These are phyloP conservation scores for Ricinus communis DNA, from an alignment of 345 rosid genomes.

Conservation along the genomic window DNA sequence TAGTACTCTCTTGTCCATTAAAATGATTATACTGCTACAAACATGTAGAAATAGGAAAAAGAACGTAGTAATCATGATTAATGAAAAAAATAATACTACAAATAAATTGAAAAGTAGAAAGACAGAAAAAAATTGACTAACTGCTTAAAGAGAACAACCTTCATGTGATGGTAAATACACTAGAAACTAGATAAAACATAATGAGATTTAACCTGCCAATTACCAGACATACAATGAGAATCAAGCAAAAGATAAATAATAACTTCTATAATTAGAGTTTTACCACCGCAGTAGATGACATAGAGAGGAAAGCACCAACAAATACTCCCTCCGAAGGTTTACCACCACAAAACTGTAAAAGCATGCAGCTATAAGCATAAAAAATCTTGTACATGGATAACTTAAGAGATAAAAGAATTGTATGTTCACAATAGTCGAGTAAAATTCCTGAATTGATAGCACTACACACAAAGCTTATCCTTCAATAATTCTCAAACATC, in stretches of 20 bases:
- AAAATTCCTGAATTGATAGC: not conserved
- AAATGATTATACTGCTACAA: not conserved
- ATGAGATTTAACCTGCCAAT: not conserved
- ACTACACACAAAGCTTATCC: too few species aligned
- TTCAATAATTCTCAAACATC: not conserved
- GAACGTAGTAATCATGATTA: not conserved
- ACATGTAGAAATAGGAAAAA: too few species aligned
- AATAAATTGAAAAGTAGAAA: too few species aligned
- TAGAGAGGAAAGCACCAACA: conserved; percentile 84
- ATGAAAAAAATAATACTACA: not conserved
- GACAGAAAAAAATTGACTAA: not conserved
- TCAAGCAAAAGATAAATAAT: not conserved
- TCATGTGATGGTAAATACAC: not conserved
- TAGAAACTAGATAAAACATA: not conserved
- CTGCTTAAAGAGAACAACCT: not conserved
- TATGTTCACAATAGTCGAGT: not conserved
- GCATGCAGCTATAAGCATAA: conserved; percentile 18
- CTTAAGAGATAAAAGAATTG: not conserved
- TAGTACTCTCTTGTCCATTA: too few species aligned
- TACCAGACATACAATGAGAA: not conserved
- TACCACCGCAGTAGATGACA: conserved; percentile 99
- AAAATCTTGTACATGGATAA: conserved; percentile 6
- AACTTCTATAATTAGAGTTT: not conserved
- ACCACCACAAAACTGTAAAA: conserved; percentile 83
- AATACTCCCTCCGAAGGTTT: conserved; percentile 87